Evolutionary conservation across 2,329 filamentous ascomycete genomes (phyloP).

Genomic region (Xylaria arbuscula): DNA sequence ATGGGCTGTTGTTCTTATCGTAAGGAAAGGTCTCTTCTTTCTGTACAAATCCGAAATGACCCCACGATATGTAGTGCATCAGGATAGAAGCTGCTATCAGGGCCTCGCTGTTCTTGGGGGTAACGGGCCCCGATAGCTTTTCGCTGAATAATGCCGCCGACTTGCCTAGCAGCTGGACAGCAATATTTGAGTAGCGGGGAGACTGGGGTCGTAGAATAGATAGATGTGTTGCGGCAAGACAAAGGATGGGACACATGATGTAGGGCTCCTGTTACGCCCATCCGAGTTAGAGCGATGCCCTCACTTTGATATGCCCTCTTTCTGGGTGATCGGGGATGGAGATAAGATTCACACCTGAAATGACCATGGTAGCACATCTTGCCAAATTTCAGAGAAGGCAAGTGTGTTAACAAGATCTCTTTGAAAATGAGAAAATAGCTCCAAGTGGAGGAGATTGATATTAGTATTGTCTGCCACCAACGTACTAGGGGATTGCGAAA

Average conservation of each 20-base stretch:
- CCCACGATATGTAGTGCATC: slow-evolving; percentile 32
- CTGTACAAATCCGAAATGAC: slow-evolving; percentile 13
- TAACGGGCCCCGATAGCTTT: slow-evolving; percentile 5
- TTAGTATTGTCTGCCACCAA: neutral
- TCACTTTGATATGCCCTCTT: neutral
- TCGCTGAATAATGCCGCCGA: slow-evolving; percentile 17
- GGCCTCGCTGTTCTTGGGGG: slow-evolving; percentile 19
- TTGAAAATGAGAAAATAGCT: slow-evolving; percentile 33
- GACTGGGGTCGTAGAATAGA: slow-evolving; percentile 17
- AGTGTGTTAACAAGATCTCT: slow-evolving; percentile 23
- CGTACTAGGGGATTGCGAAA: neutral
- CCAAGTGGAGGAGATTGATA: slow-evolving; percentile 29
- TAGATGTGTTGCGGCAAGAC: slow-evolving; percentile 25
- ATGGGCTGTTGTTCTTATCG: neutral
- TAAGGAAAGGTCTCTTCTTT: neutral
- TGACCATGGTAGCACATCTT: slow-evolving; percentile 26
- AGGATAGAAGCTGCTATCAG: slow-evolving; percentile 22
- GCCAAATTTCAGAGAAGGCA: slow-evolving; percentile 25
- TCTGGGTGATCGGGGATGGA: neutral
- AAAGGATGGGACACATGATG: slow-evolving; percentile 26
- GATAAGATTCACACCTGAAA: slow-evolving; percentile 25
- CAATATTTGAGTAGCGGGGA: slow-evolving; percentile 14
- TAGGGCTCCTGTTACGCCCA: slow-evolving; percentile 15
- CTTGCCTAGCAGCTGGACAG: slow-evolving; percentile 14
- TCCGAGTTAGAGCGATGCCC: slow-evolving; percentile 5